phyloP scores from a whole-genome alignment of 768 basidiomycete genomes.

The Candolleomyces efflorescens region DNA sequence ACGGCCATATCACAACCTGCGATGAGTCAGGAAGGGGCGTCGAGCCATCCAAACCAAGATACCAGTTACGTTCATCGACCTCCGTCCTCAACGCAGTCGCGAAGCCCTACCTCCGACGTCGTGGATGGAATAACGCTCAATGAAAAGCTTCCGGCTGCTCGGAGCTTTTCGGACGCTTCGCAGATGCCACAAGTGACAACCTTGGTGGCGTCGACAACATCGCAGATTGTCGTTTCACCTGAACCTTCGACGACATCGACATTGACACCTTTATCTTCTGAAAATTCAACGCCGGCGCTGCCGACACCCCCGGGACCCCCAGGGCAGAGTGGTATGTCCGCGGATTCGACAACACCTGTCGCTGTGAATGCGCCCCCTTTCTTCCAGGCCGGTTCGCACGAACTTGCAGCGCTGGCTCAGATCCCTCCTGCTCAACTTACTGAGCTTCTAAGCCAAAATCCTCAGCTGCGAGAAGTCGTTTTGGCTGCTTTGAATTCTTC shows the following conservation, averaged over 20 bases:
- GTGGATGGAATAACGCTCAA: too few relatives aligned
- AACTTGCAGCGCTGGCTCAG: conserved; percentile 27
- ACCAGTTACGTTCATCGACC: background rate
- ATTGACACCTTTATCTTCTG: too few relatives aligned
- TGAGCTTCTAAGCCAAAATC: conserved; percentile 33
- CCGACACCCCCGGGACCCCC: too few relatives aligned
- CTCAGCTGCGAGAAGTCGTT: conserved; percentile 33
- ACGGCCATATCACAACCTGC: background rate
- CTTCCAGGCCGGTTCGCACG: conserved; percentile 5
- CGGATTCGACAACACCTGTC: background rate
- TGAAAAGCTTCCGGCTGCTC: too few relatives aligned
- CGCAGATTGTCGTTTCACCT: too few relatives aligned
- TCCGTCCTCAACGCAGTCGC: conserved; percentile 5
- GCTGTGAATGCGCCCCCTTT: background rate
- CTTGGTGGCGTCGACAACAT: too few relatives aligned
- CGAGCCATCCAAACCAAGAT: background rate
- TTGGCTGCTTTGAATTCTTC: conserved; percentile 20
- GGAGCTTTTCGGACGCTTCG: too few relatives aligned
- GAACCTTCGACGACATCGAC: too few relatives aligned
- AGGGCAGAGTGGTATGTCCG: too few relatives aligned
- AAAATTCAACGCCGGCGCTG: too few relatives aligned
- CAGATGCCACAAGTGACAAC: too few relatives aligned
- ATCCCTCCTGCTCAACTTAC: conserved; percentile 34
- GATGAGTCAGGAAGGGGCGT: background rate
- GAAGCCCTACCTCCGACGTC: background rate